Conservation (phyloP, 2,329 filamentous ascomycete genomes). For the Aspergillus sp. region DNA sequence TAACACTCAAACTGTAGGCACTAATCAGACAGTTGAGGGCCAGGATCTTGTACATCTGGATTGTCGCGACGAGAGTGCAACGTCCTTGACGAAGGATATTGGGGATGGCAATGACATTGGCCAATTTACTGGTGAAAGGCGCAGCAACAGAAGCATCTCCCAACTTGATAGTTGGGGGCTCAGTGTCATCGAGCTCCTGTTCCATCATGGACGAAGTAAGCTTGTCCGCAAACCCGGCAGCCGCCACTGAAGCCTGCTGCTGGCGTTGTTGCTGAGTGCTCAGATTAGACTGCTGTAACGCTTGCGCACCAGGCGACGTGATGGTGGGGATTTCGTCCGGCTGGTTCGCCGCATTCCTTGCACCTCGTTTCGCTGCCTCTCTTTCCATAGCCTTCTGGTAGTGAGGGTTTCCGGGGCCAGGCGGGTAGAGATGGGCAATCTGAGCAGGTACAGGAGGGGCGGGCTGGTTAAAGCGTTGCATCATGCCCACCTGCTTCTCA, state of each 20-base stretch:
- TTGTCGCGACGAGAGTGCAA: constrained; percentile 95
- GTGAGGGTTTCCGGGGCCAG: constrained; percentile 87
- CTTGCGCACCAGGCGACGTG: constrained; percentile 65
- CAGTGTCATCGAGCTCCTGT: constrained; percentile 78
- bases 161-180: constrained; percentile 93
- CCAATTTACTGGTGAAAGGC: constrained; percentile 95
- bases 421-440: constrained; percentile 93
- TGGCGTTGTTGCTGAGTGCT: constrained; percentile 53
- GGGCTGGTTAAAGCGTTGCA: constrained; percentile 94
- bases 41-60: constrained; percentile 99
- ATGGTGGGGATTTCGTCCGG: constrained; percentile 62
- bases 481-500: constrained; percentile 88
- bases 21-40: constrained; percentile 97
- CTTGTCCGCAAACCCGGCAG: constrained; percentile 79
- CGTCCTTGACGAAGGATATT: constrained; percentile 98
- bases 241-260: constrained; percentile 65
- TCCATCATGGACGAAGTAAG: constrained; percentile 88
- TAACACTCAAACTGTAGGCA: constrained; percentile 91
- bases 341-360: constrained; percentile 52
- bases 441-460: constrained; percentile 85
- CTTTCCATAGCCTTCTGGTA: constrained; percentile 88
- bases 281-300: constrained; percentile 53
- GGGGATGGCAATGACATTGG: constrained; percentile 93
- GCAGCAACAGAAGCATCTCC: constrained; percentile 96
- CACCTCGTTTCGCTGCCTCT: constrained; percentile 76